Evolutionary conservation across 257 asterid species (phyloP), one percentile per base, ranked within the genome.

Genomic region (Solanum gandarillasii): DNA sequence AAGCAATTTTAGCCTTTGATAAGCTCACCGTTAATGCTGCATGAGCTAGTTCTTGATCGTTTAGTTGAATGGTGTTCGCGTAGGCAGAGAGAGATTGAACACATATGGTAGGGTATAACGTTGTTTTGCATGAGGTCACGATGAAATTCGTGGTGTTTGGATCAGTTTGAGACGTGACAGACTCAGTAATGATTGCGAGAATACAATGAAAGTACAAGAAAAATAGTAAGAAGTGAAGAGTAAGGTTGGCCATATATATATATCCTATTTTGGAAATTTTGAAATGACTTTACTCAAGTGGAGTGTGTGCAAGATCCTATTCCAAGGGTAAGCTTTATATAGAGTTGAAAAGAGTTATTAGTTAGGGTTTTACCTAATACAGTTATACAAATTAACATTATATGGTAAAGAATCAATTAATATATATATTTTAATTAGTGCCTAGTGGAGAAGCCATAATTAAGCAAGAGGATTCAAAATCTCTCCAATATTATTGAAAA

Each of bases 101-200:
- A 73, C 98, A 95, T 13, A 94, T 72, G 4, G 92, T 60, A 21
- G 96, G 95, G 89, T 93, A 94, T 38, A 90, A 74, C 1, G 96
- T 92, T 88, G 90, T 87, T 86, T 82, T 89, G 88, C 98, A 95
- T 31, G 94, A 92, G 62, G 86, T 52, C 9, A 79, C 71, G 85
- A 95, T 92, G 94, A 93, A 92, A 14, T 85, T 73, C 3, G 89
- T 67, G 73, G 91, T 14, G 21, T 72, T 39, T 31, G 72, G 7
- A 38, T 43, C 5, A 60, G 16, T 46, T 70, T 92, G 85, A 23
- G 71, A 25, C 27, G 86, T 35, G 73, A 36, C 36, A 14, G 90
- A 75, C 14, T 34, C 13, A 67, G 89, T 86, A 10, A 10, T 9
- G 6, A 14, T 8, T 7, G 12, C 3, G 12, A 91, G 14, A 5